Conservation (phyloP, 164 flowering plant species). For the Piper betle region DNA sequence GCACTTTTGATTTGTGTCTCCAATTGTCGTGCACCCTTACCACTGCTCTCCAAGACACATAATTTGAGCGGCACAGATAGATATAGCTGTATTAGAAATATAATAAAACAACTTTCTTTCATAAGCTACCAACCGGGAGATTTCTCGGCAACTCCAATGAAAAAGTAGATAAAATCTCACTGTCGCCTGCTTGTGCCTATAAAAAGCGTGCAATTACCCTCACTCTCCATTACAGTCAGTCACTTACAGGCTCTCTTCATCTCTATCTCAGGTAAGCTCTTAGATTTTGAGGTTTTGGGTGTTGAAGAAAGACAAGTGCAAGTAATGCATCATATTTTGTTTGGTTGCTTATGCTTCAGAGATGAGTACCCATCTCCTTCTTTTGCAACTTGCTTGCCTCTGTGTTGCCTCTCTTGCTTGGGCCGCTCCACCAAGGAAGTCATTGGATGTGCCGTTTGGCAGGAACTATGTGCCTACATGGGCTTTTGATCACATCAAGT, state of each 20-base stretch:
- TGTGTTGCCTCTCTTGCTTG: constrained; percentile 17
- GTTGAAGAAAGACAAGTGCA: not conserved
- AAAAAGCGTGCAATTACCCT: constrained; percentile 2
- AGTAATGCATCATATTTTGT: too few relatives aligned
- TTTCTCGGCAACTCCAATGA: not conserved
- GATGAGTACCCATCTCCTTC: constrained; percentile 24
- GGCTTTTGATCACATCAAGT: constrained; percentile 74
- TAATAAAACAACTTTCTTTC: not conserved
- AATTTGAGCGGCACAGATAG: not conserved
- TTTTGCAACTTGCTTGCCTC: constrained; percentile 13
- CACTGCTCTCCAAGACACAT: not conserved
- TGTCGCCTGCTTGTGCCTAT: constrained; percentile 3
- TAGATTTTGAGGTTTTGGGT: not conserved
- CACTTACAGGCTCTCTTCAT: not conserved
- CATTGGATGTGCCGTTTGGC: constrained; percentile 47
- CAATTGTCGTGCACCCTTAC: not conserved
- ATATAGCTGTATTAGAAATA: too few relatives aligned
- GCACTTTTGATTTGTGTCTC: not conserved
- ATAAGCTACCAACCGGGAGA: constrained; percentile 5
- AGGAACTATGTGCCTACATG: constrained; percentile 67
- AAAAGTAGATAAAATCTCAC: not conserved
- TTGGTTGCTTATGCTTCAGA: constrained; percentile 10
- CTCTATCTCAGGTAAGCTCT: not conserved
- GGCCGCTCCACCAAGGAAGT: constrained; percentile 32
- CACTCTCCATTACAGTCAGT: not conserved